Base-by-base conservation (phyloP, 2,329 filamentous ascomycete genomes). In the Pseudogymnoascus pannorum region DNA sequence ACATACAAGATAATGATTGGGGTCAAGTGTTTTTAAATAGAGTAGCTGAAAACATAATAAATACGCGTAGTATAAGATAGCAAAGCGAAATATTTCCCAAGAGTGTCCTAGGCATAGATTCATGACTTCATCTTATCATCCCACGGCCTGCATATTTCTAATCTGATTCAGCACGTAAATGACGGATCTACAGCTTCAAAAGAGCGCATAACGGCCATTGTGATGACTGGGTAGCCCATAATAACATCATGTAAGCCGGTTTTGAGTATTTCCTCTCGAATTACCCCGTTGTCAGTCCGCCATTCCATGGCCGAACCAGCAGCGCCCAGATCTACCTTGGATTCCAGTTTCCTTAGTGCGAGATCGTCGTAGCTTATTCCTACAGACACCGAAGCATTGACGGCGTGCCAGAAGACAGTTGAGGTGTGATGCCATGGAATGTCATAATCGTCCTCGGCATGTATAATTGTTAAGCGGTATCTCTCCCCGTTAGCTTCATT, bases 231-330 rank as follows among this genome's bases (percentile, higher is more conserved):
- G 68, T 83, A 81, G 3, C 78, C 78, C 82, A 85, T 85, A 57
- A 83, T 77, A 33, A 77, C 74, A 70, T 86, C 83, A 61, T 86
- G 82, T 14, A 83, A 68, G 0, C 82, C 82, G 65, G 79, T 78
- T 68, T 81, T 81, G 4, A 82, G 62, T 5, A 86, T 80, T 58
- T 84, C 76, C 66, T 84, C 77, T 59, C 78, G 72, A n/a, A 86
- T 74, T 0, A 79, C 60, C 1, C 82, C 83, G 31, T 74, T 74
- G 8, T 70, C 63, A 0, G 78, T 79, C 51, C 65, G 68, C 74
- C 78, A 78, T 59, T 81, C 77, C 57, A 81, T 74, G 8, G 76
- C 71, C 65, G 77, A 81, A 0, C 82, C 82, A 2, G 77, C 81
- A 48, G 75, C 72, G 1, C 79, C 81, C 5, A 80, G 68, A 24